A percentile compares a stretch with the other conserved stretches of the same genome.
phyloP scores from a whole-genome alignment of 495 filamentous ascomycete genomes.

The Trichoderma virens region DNA sequence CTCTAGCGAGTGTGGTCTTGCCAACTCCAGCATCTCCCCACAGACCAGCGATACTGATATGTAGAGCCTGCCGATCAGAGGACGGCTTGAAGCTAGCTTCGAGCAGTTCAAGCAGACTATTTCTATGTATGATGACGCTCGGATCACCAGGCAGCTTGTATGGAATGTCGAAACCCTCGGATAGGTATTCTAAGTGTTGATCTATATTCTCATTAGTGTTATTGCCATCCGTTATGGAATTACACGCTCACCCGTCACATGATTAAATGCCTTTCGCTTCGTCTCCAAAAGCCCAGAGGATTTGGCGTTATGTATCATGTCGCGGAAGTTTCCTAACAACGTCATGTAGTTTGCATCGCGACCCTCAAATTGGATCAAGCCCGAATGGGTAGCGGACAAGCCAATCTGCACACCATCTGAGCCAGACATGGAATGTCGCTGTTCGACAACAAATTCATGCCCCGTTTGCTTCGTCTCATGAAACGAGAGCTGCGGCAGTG shows the following conservation, averaged over 20 bases:
- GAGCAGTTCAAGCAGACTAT: not conserved
- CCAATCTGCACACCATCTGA: conserved; percentile 5
- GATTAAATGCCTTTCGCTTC: not conserved
- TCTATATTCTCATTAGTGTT: not conserved
- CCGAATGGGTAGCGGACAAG: conserved; percentile 1
- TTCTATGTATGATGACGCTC: not conserved
- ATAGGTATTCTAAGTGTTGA: not conserved
- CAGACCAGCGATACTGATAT: conserved; percentile 3
- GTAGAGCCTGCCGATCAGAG: not conserved
- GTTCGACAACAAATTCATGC: conserved; percentile 2
- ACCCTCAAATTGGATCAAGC: conserved; percentile 6
- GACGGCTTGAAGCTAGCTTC: not conserved
- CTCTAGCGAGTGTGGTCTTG: conserved; percentile 9
- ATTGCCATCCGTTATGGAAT: too few relatives aligned
- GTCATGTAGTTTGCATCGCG: conserved; percentile 1
- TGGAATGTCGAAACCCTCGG: not conserved
- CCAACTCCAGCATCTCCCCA: conserved; percentile 4
- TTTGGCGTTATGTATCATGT: not conserved
- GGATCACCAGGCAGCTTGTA: conserved; percentile 2
- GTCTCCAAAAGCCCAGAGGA: not conserved
- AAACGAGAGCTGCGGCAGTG: conserved; percentile 9
- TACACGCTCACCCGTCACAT: not conserved
- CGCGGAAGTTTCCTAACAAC: not conserved
- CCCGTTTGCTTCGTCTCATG: not conserved
- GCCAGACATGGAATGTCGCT: not conserved